Evolutionary conservation across 352 stramenopile species (phyloP), one percentile per base, ranked within the genome.

Genomic region (Globisporangium polare): DNA sequence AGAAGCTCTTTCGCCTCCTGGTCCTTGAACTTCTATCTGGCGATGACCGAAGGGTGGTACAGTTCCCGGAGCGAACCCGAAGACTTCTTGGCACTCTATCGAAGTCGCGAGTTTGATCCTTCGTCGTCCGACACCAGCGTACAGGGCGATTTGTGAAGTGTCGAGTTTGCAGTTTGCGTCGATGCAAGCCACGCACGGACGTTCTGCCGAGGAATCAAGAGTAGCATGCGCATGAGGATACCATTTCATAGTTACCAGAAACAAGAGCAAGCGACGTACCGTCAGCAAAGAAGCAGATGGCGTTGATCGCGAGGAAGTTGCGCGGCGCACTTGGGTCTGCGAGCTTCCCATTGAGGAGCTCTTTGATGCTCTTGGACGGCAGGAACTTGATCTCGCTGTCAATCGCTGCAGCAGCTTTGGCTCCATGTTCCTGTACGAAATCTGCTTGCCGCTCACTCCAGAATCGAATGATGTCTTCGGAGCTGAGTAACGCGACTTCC

Each of bases 271-370:
- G 26, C 13, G 12, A 35, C 68, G 31, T 62, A 90, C 83, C 80
- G 53, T 89, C 68, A 7, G 76, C 77, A 56, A 92, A 89, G 50
- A 92, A 89, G 61, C 83, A 92, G 50, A 92, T 89, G 29, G 68
- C 74, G 63, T 92, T 92, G 46, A 88, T 69, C 3, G 76, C 71
- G n/a, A 85, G 53, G 55, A 89, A 83, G 8, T 54, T 55, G 15
- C 20, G 70, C 17, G 59, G 57, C 5, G 73, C 35, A 18, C 57
- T 49, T 0, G 35, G 42, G 9, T 64, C 54, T 53, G 68, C 49
- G 1, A 61, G 29, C 29, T 82, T 47, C 1, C 58, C 50, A 13
- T 63, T 45, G 5, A 86, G 64, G 6, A 88, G 60, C 13, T 67
- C 52, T 27, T 73, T 62, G 12, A 87, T 68, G 1, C 72, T 71